Conservation (phyloP, 805 yeast genomes). For the Candida caryicola region DNA sequence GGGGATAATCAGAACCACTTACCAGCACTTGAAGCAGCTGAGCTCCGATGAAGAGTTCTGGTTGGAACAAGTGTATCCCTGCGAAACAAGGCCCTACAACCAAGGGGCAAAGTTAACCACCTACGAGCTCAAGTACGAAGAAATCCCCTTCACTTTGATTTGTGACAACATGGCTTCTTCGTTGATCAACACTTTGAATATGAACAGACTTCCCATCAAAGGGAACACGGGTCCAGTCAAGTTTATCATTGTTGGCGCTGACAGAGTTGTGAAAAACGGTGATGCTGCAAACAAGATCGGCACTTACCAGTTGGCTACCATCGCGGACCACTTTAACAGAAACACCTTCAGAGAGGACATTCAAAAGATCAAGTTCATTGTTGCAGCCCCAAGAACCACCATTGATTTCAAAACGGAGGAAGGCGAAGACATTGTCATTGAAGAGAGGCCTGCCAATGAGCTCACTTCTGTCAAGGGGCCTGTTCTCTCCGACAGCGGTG, state of each 20-base stretch:
- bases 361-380: constrained; percentile 71
- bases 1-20: constrained; percentile 79
- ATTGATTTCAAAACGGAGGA: constrained; percentile 64
- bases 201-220: constrained; percentile 22
- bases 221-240: constrained; percentile 61
- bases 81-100: constrained; percentile 95
- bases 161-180: constrained; percentile 92
- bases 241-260: constrained; percentile 92
- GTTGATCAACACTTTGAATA: constrained; percentile 49
- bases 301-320: constrained; percentile 79
- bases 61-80: constrained; percentile 73
- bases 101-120: constrained; percentile 95
- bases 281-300: constrained; percentile 97
- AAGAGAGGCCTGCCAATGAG: constrained; percentile 81
- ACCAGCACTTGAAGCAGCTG: constrained; percentile 40
- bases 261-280: constrained; percentile 87
- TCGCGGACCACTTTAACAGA: constrained; percentile 52
- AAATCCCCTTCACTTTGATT: constrained; percentile 82
- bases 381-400: constrained; percentile 94
- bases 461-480: constrained; percentile 73
- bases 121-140: constrained; percentile 80
- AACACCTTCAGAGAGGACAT: constrained; percentile 8
- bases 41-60: constrained; percentile 36
- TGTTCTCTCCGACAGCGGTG: constrained; percentile 22
- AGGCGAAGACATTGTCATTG: constrained; percentile 80